A percentile compares a stretch with the other conserved stretches of the same genome.
Conservation (phyloP, 352 stramenopile genomes). For the Phytopythium boreale region DNA sequence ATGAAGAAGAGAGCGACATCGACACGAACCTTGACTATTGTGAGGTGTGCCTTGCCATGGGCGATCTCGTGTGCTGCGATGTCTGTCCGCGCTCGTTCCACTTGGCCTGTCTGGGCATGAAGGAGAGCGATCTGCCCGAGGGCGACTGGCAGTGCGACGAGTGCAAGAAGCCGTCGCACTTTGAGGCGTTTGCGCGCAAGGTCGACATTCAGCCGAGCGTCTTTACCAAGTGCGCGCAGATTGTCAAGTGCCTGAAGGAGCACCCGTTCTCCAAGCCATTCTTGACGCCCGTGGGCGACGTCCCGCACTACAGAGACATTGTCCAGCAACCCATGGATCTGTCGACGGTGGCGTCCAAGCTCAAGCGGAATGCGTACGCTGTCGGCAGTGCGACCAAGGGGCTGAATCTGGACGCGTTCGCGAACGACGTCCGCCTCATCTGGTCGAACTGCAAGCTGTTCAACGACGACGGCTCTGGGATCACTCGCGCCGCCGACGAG, state of each 20-base stretch:
- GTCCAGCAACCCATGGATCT: constrained; percentile 85
- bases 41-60: constrained; percentile 75
- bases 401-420: constrained; percentile 50
- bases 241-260: constrained; percentile 63
- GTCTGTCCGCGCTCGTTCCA: constrained; percentile 92
- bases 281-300: constrained; percentile 65
- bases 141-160: constrained; percentile 82
- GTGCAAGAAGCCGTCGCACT: constrained; percentile 72
- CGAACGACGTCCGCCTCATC: constrained; percentile 74
- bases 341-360: constrained; percentile 64
- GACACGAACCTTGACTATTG: constrained; percentile 85
- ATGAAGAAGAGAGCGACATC: constrained; percentile 28
- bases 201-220: constrained; percentile 54
- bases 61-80: constrained; percentile 90
- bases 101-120: constrained; percentile 74
- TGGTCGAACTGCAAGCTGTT: constrained; percentile 85
- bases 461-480: constrained; percentile 81
- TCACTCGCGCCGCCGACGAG: constrained; percentile 67
- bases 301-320: constrained; percentile 68
- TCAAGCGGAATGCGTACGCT: constrained; percentile 55
- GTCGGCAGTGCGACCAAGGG: constrained; percentile 40
- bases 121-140: constrained; percentile 65
- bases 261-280: constrained; percentile 84
- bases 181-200: constrained; percentile 39
- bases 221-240: constrained; percentile 60